phyloP scores from a whole-genome alignment of 306 rosid genomes.

The Castanopsis chinensis region DNA sequence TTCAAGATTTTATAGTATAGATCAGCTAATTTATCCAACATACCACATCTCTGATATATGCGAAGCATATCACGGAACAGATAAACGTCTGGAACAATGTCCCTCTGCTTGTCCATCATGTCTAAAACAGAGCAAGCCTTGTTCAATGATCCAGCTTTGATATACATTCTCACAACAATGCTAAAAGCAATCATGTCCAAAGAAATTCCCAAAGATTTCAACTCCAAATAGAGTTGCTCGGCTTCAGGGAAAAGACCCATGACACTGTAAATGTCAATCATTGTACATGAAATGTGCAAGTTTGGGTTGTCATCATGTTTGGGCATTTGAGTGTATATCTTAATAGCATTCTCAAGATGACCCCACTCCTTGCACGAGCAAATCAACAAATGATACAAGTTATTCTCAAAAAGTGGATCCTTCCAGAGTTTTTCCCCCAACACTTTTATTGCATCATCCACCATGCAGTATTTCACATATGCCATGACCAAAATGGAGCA shows the following conservation, averaged over 20 bases:
- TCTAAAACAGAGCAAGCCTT: constrained; percentile 85
- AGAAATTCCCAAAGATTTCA: constrained; percentile 51
- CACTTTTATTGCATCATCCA: constrained; percentile 62
- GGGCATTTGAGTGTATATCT: constrained; percentile 51
- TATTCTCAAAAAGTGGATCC: constrained; percentile 62
- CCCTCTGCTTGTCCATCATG: constrained; percentile 51
- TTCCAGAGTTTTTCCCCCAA: constrained; percentile 71
- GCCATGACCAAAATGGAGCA: constrained; percentile 84
- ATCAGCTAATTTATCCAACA: constrained; percentile 53
- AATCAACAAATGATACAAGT: constrained; percentile 83
- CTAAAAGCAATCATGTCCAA: constrained; percentile 81
- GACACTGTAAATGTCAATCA: constrained; percentile 73
- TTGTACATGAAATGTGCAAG: constrained; percentile 75
- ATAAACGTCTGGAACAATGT: constrained; percentile 63
- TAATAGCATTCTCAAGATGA: constrained; percentile 64
- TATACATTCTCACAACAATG: constrained; percentile 76
- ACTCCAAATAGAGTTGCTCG: constrained; percentile 54
- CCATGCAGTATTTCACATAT: constrained; percentile 72
- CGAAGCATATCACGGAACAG: constrained; percentile 75
- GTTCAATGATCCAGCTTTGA: constrained; percentile 67
- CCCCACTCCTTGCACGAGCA: constrained; percentile 82
- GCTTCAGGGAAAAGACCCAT: constrained; percentile 66
- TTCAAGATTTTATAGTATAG: constrained; percentile 66
- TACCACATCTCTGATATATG: constrained; percentile 66
- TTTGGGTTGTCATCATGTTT: constrained; percentile 50